Evolutionary conservation across 257 asterid species (phyloP).

Genomic region (Solanum etuberosum): DNA sequence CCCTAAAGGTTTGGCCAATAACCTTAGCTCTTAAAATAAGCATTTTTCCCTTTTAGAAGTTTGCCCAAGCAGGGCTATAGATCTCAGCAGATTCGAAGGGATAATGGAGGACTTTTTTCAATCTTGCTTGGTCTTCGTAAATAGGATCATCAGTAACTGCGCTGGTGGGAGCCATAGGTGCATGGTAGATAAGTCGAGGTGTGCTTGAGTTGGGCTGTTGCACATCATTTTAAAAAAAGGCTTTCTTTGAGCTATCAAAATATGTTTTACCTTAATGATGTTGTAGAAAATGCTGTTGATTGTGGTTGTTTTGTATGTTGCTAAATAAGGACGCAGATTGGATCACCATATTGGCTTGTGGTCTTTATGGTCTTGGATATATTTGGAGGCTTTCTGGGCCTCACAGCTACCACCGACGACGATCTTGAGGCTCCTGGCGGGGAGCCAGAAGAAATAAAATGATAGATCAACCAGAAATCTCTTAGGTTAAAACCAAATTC

Average conservation of each 20-base stretch:
- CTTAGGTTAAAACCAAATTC: background rate
- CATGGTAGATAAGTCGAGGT: background rate
- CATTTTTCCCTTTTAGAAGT: background rate
- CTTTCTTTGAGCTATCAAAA: background rate
- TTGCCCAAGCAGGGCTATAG: background rate
- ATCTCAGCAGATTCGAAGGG: background rate
- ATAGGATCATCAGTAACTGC: background rate
- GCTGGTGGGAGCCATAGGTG: background rate
- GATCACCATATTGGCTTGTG: background rate
- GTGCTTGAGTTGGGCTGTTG: background rate
- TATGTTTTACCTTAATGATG: background rate
- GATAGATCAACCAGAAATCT: background rate
- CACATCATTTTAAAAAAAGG: background rate
- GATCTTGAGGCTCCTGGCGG: background rate
- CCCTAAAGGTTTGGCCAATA: background rate
- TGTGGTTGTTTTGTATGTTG: background rate
- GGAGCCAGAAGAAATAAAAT: background rate
- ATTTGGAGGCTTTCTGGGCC: background rate
- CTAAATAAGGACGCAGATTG: background rate
- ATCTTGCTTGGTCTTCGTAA: background rate
- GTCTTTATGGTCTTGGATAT: background rate
- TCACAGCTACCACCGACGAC: background rate
- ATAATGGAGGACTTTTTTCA: background rate
- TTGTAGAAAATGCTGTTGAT: background rate
- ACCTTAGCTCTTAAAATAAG: background rate